These are phyloP conservation scores for Aristolochia fimbriata DNA, from an alignment of 164 flowering plant species.

Conservation along the genomic window DNA sequence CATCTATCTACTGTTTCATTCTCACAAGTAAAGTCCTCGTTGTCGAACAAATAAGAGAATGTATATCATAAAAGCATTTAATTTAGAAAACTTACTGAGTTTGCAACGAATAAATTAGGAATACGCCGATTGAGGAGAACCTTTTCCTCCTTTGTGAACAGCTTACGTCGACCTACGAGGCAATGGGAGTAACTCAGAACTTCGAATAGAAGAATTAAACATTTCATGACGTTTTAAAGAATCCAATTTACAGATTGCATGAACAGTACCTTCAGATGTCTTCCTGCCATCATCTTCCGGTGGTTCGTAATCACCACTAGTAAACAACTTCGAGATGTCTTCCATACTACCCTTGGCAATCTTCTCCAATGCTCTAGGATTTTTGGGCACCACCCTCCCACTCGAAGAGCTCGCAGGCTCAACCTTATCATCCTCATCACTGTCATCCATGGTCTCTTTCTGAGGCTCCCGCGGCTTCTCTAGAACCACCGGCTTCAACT, in stretches of 20 bases:
- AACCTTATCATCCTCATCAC: constrained; percentile 2
- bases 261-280: constrained; percentile 31
- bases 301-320: constrained; percentile 48
- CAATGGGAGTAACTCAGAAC: background rate
- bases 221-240: background rate
- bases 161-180: constrained; percentile 42
- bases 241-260: background rate
- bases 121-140: constrained; percentile 45
- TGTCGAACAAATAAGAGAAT: no score
- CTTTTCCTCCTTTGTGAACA: constrained; percentile 82
- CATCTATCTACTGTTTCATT: no score
- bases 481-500: constrained; percentile 49
- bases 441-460: constrained; percentile 5
- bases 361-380: constrained; percentile 59
- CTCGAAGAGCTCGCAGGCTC: constrained; percentile 8
- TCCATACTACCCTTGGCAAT: constrained; percentile 60
- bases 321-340: no score
- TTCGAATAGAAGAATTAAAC: background rate
- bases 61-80: no score
- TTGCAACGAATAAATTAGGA: constrained; percentile 61
- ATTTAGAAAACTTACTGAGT: constrained; percentile 57
- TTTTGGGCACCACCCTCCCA: constrained; percentile 50
- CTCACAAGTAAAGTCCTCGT: no score
- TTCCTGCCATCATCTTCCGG: constrained; percentile 30
- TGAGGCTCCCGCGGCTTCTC: constrained; percentile 35